phyloP scores from a whole-genome alignment of 805 yeast genomes.

The Pachysolen tannophilus region DNA sequence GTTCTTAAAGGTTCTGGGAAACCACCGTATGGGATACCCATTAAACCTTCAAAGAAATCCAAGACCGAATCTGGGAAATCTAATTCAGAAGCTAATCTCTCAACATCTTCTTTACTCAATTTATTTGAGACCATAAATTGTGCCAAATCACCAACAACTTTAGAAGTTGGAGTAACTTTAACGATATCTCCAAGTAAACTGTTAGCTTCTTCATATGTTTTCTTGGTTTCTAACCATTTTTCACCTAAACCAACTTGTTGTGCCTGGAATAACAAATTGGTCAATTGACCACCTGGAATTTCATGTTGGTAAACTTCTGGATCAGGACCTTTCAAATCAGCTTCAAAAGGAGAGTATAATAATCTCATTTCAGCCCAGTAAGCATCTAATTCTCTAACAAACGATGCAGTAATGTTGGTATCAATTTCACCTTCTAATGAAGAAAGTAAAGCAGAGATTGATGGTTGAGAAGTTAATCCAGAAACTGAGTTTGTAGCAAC shows the following conservation, averaged over 20 bases:
- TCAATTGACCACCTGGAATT: conserved; percentile 99
- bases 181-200: conserved; percentile 90
- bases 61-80: conserved; percentile 98
- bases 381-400: conserved; percentile 77
- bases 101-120: conserved; percentile 77
- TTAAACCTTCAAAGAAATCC: conserved; percentile 97
- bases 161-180: conserved; percentile 98
- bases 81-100: conserved; percentile 76
- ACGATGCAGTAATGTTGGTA: conserved; percentile 58
- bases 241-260: conserved; percentile 97
- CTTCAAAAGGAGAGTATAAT: conserved; percentile 93
- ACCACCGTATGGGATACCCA: conserved; percentile 99
- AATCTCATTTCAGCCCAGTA: conserved; percentile 99
- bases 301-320: conserved; percentile 98
- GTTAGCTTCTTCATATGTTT: conserved; percentile 89
- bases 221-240: conserved; percentile 94
- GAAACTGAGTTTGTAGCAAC: conserved; percentile 97
- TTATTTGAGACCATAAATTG: conserved; percentile 98
- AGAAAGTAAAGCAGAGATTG: conserved; percentile 86
- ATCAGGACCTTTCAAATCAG: conserved; percentile 98
- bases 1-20: conserved; percentile 99
- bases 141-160: conserved; percentile 99
- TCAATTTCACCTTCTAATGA: conserved; percentile 82
- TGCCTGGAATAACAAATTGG: conserved; percentile 97
- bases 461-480: conserved; percentile 98